These are phyloP conservation scores for Phytophthora pinifolia DNA, from an alignment of 352 stramenopile genomes.

Conservation along the genomic window DNA sequence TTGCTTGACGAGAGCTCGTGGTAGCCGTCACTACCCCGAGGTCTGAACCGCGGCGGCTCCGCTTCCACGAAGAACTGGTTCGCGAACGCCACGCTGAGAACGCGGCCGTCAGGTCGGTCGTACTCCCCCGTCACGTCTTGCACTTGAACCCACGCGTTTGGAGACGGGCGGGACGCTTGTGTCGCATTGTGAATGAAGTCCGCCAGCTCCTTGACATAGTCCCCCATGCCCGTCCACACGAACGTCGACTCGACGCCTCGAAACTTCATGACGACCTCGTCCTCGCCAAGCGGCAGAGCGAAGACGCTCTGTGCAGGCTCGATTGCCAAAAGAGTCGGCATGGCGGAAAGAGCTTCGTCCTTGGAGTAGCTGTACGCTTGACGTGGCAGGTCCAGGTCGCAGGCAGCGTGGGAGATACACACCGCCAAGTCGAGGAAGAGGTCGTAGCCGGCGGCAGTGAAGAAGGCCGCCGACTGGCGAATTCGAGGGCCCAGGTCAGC, in stretches of 20 bases:
- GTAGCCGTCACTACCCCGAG: conserved; percentile 8
- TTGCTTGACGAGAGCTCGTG: conserved; percentile 14
- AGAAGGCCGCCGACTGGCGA: conserved; percentile 26
- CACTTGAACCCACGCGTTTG: no score
- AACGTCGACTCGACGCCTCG: conserved; percentile 15
- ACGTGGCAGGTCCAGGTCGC: conserved; percentile 16
- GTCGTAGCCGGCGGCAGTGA: conserved; percentile 29
- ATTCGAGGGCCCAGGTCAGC: conserved; percentile 18
- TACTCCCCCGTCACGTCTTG: background rate
- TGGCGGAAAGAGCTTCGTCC: background rate
- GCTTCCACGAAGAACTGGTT: conserved; percentile 15
- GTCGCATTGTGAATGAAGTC: background rate
- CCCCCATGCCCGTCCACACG: background rate
- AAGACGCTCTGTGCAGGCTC: conserved; percentile 14
- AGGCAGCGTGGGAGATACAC: conserved; percentile 28
- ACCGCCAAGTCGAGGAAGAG: conserved; percentile 31
- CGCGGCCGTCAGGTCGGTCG: background rate
- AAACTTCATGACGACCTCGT: conserved; percentile 25
- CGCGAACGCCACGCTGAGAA: conserved; percentile 10
- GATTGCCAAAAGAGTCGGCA: conserved; percentile 18
- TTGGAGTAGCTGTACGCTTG: conserved; percentile 6
- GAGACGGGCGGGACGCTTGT: no score
- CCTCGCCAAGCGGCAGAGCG: conserved; percentile 1
- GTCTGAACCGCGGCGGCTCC: conserved; percentile 21
- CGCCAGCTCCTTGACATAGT: background rate